Evolutionary conservation across 176 grass and related monocot genomes (phyloP), one percentile per base, ranked within the genome.

Genomic region (Saccharum officinarum): DNA sequence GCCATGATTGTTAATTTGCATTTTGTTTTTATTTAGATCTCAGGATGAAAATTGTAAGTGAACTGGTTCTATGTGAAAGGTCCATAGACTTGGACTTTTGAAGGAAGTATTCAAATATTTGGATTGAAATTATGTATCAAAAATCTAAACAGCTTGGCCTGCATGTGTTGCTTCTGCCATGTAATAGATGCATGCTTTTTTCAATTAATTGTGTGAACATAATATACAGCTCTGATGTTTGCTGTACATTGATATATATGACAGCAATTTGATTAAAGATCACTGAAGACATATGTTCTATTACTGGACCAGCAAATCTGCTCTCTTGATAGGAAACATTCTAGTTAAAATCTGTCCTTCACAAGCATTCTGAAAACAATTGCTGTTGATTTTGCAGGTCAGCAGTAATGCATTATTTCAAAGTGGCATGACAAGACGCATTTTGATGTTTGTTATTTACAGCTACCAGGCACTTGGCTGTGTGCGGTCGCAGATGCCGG

Each of bases 381-480:
- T 80, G 33, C 28, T 67, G 9, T 33, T 80, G 77, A 61, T 80
- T 67, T 80, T 36, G 61, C 61, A 80, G 41, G 62, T 34, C 28
- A 34, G 10, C 10, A 9, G 62, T 8, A 42, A 78, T 28, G 33
- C 55, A 25, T 62, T 62, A 40, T 33, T 67, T 67, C 26, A n/a
- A 33, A 34, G 78, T 46, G 42, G 57, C 8, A 8, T 10, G 41
- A 49, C 10, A 16, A 47, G 39, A 79, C 25, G 52, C 23, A 47
- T 66, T 80, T 47, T 67, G 62, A 20, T 66, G 39, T 47, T 80
- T 45, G 31, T 13, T 22, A 16, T 28, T 66, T 65, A 36, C 5
- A 66, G 16, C 17, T 67, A 20, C 17, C 61, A 49, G 9, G 0
- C 63, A 50, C 17, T 31, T 25, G 69, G 39, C 65, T 68, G 14